A percentile compares a stretch with the other conserved stretches of the same genome.
Evolutionary conservation across 345 rosid species (phyloP).

Genomic region (Boechera retrofracta): DNA sequence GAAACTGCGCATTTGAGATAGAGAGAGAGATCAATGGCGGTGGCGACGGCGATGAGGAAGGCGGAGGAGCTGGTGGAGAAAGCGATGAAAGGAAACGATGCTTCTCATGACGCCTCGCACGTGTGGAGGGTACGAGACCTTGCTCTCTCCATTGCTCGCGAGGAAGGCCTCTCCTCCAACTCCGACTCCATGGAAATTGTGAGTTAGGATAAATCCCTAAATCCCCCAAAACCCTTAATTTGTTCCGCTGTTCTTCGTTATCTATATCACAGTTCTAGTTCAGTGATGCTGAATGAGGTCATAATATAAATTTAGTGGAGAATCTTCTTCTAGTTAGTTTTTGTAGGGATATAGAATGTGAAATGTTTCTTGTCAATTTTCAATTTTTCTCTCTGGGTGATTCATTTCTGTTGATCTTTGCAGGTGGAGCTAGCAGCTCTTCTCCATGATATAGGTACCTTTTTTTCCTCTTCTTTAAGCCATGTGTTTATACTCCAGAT

Average conservation of each 20-base stretch:
- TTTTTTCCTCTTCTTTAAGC: neutral
- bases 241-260: neutral
- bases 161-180: constrained; percentile 78
- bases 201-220: neutral
- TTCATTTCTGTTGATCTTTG: constrained; percentile 25
- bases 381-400: neutral
- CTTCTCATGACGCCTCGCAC: constrained; percentile 81
- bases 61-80: constrained; percentile 69
- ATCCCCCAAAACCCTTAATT: neutral
- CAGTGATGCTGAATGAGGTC: constrained; percentile 2
- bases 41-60: constrained; percentile 40
- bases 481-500: constrained; percentile 3
- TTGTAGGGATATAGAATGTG: neutral
- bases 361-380: neutral
- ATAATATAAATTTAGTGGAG: neutral
- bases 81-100: constrained; percentile 78
- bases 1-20: neutral
- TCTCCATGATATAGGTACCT: constrained; percentile 80
- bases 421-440: constrained; percentile 92
- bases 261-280: neutral
- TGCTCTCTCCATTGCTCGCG: constrained; percentile 78
- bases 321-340: neutral
- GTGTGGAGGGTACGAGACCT: constrained; percentile 86
- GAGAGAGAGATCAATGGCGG: neutral
- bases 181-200: constrained; percentile 82